Base-by-base conservation (phyloP, 768 basidiomycete species). In the Steccherinum ochraceum region DNA sequence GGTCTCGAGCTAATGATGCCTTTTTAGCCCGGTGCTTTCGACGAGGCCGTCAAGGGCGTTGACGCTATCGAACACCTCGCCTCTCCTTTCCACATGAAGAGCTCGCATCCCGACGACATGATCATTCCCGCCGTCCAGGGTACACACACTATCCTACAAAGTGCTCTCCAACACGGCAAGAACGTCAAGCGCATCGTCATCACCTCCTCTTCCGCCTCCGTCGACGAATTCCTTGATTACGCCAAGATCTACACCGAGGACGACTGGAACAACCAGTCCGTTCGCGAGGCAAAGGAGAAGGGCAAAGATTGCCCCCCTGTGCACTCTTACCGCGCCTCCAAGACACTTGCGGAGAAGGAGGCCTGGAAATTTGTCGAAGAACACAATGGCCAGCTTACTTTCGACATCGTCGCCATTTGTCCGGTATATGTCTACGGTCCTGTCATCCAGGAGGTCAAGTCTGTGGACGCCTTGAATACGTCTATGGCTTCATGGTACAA, bases 111-210 rank as follows among this genome's bases (percentile, higher is more conserved):
- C 11, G 16, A 50, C 1, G 83, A 86, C 47, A 56, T 86, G 23
- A 79, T 89, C 54, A 65, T 62, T 11, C 89, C 90, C 2, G 89
- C 89, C 19, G 76, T 91, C 5, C 67, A 79, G 2, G 88, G 89
- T 1, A 90, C 88, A 0, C 56, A 77, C 1, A 73, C 77, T 5
- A 70, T 91, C 12, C 67, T 91, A 23, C 67, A 78, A 52, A 80
- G 79, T 40, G 74, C 79, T 3, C 59, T 77, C 46, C 82, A 80
- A 61, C 41, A 26, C 58, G 71, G 77, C 46, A 55, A 72, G 13
- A 57, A 62, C 7, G 70, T 91, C 56, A 81, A 85, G 61, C 78
- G 89, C 2, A 69, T 92, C 40, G 79, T 89, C 5, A 64, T 87
- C 52, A 87, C 84, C 0, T 81, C 81, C 10, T 88, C 86, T 1